These are phyloP conservation scores for Eucalyptus erythrocorys DNA, from an alignment of 345 rosid genomes.

Conservation along the genomic window DNA sequence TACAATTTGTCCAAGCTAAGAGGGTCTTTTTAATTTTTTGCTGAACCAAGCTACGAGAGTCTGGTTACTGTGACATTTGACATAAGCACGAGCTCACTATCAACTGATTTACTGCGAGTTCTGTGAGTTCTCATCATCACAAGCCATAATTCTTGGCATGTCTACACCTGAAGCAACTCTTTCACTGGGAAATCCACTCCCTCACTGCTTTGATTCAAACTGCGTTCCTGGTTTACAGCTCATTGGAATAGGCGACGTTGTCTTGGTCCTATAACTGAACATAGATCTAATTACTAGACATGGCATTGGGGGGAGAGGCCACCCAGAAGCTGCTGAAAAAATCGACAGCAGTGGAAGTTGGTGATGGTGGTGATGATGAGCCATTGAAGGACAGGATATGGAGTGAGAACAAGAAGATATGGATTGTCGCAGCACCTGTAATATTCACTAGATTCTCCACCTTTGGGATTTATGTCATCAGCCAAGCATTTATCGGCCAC, in stretches of 20 bases:
- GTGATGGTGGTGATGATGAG: not conserved
- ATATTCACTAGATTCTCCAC: constrained; percentile 61
- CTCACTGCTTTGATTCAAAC: not conserved
- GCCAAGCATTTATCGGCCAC: constrained; percentile 63
- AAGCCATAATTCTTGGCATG: not conserved
- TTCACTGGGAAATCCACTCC: not conserved
- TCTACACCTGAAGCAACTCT: not conserved
- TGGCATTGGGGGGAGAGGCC: constrained; percentile 8
- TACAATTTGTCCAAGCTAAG: not conserved
- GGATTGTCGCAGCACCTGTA: constrained; percentile 68
- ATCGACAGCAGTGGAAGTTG: not conserved
- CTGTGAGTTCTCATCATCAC: not conserved
- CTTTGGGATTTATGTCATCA: constrained; percentile 38
- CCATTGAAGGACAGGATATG: constrained; percentile 25
- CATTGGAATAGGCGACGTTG: not conserved
- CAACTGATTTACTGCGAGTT: not conserved
- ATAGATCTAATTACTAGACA: not conserved
- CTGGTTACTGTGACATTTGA: not conserved
- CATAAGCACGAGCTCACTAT: not conserved
- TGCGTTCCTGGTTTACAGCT: not conserved
- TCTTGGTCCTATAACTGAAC: not conserved
- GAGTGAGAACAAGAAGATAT: constrained; percentile 50
- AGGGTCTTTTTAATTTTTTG: not conserved
- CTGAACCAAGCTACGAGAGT: not conserved
- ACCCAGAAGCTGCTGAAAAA: constrained; percentile 5